Percentiles rank a stretch among this genome's conserved stretches.
These are phyloP conservation scores for Starmerella cellae DNA, from an alignment of 805 yeast species.

Conservation along the genomic window DNA sequence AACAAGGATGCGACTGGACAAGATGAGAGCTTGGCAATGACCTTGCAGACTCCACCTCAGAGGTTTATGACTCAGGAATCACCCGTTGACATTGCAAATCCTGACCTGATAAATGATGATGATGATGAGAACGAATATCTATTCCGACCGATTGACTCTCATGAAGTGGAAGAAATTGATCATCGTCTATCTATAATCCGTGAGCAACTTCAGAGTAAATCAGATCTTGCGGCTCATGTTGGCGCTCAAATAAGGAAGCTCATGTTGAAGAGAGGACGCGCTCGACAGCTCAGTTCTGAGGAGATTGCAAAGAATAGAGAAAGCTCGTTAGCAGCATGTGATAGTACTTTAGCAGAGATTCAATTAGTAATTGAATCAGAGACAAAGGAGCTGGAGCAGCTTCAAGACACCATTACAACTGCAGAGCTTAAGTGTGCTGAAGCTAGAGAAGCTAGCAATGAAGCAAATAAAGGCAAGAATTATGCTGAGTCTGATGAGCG, in stretches of 20 bases:
- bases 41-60: background rate
- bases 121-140: background rate
- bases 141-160: background rate
- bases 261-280: slow-evolving; percentile 59
- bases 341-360: slow-evolving; percentile 18
- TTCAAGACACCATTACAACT: slow-evolving; percentile 24
- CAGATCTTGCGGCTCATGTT: slow-evolving; percentile 10
- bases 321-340: slow-evolving; percentile 19
- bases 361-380: background rate
- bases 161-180: background rate
- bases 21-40: slow-evolving; percentile 1
- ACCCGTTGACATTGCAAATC: background rate
- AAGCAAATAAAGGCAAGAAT: slow-evolving; percentile 10
- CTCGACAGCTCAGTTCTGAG: slow-evolving; percentile 41
- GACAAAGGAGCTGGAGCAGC: slow-evolving; percentile 11
- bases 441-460: slow-evolving; percentile 8
- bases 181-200: background rate
- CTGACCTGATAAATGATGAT: background rate
- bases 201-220: background rate
- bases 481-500: slow-evolving; percentile 7
- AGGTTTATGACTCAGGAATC: background rate
- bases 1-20: background rate
- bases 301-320: slow-evolving; percentile 54
- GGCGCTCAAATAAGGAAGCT: slow-evolving; percentile 27
- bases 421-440: slow-evolving; percentile 16